Evolutionary conservation across 2,329 filamentous ascomycete genomes (phyloP), one percentile per base, ranked within the genome.

Genomic region (Trichoderma atrobrunneum): DNA sequence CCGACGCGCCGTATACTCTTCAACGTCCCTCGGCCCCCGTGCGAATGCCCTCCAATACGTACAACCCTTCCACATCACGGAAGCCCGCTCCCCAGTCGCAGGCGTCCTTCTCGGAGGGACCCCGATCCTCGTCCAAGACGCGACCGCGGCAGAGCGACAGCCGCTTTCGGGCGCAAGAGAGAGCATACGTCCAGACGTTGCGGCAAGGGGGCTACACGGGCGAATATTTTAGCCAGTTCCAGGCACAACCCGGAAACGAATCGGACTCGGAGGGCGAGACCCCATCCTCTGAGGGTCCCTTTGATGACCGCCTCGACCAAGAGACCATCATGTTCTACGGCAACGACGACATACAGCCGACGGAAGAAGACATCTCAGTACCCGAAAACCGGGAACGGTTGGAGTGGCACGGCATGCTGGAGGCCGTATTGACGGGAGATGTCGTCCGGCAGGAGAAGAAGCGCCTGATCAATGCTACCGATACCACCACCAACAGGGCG

Each of bases 401-500:
- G 28, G 96, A 99, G 82, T 99, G 96, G 96, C 95, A 99, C 82
- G 94, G 94, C 3, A 99, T 99, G 96, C 84, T 99, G 71, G 93
- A 95, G 73, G 97, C 95, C 16, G 96, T 99, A 5, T 84, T 99
- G 76, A 98, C 95, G 1, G 96, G 96, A 75, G 96, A 99, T 80
- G 96, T 99, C 10, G 95, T 99, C 72, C 93, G 94, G 78, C 96
- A 99, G 81, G 96, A 99, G 84, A 99, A 99, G 86, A 97, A 97
- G 81, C 90, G 96, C 59, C 82, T 99, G 78, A 96, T 97, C 76
- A 95, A 94, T 60, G 91, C 93, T 5, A 85, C 87, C 14, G 89
- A 91, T 68, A 85, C 87, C 75, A 84, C 87, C 73, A 80, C 84
- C 10, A 87, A 86, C 70, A 88, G 88, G 75, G 86, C 88, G 63